Conservation (phyloP, 106 monocot species). For the Alisma plantagoaquatica region DNA sequence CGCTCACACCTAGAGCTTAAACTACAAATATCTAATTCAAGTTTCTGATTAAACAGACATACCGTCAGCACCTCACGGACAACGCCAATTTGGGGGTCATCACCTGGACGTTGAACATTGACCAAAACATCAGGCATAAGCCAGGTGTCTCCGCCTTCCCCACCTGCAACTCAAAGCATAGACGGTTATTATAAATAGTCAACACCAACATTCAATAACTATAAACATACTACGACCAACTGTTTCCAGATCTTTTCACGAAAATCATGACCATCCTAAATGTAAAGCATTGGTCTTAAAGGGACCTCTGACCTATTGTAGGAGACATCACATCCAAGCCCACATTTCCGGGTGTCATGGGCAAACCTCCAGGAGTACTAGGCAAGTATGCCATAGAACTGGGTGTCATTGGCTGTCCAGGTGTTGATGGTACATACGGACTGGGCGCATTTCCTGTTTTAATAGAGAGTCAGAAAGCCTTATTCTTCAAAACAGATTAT, state of each 20-base stretch:
- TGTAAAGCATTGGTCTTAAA: neutral
- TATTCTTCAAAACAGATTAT: neutral
- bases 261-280: neutral
- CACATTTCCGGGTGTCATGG: conserved; percentile 96
- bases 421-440: conserved; percentile 93
- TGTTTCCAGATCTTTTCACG: neutral
- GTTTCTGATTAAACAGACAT: too few species aligned
- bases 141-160: conserved; percentile 65
- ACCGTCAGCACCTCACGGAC: conserved; percentile 69
- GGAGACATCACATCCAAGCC: conserved; percentile 97
- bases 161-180: conserved; percentile 25
- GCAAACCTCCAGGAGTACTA: conserved; percentile 95
- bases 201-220: neutral
- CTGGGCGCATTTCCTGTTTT: conserved; percentile 78
- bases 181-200: neutral
- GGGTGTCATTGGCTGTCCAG: conserved; percentile 97
- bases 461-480: neutral
- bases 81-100: conserved; percentile 46
- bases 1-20: too few species aligned
- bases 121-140: conserved; percentile 70
- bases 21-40: too few species aligned
- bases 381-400: conserved; percentile 81
- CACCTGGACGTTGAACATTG: conserved; percentile 52
- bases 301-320: conserved; percentile 40
- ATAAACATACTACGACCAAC: neutral